Base-by-base conservation (phyloP, 345 rosid species). In the Toxicodendron radicans region DNA sequence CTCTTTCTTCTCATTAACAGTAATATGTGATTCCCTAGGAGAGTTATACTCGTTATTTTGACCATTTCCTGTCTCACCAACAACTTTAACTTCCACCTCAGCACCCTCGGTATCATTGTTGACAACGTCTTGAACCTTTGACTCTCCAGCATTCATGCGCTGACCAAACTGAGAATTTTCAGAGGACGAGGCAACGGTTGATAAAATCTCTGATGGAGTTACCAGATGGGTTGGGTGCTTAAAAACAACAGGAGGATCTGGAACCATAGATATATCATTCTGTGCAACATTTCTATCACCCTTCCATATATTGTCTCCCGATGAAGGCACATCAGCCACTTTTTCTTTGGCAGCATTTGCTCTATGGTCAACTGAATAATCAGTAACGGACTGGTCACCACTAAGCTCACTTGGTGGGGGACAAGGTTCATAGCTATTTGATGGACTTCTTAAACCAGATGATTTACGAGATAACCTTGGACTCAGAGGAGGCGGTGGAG, bases 141-240 rank as follows among this genome's bases (percentile, higher is more conserved):
- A 68, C 75, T 87, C 86, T 20, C 70, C 85, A 58, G 63, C 73
- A 63, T 70, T 82, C 77, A 74, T 76, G 49, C 78, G 83, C 61
- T 79, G 80, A 80, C 68, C 73, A 76, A 79, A 75, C 57, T 80
- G 89, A 70, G 80, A n/a, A 81, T 46, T 83, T 33, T 85, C 89
- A 41, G 90, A 76, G 3, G 88, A 83, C 13, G 88, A 74, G 43
- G 83, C 74, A 66, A 81, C 83, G 21, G 77, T 85, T 27, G 87
- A 82, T 57, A 90, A 77, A 76, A 90, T 90, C 75, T 90, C 94
- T 20, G 91, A 85, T 18, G 94, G 94, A 24, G 90, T 90, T 76
- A 88, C 83, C 38, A 90, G 79, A 84, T 88, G 94, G 18, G 95
- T 86, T 59, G 92, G 92, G 69, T 83, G 91, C 77, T 85, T 88